phyloP scores from a whole-genome alignment of 345 rosid species.

The Rubroshorea leprosula region DNA sequence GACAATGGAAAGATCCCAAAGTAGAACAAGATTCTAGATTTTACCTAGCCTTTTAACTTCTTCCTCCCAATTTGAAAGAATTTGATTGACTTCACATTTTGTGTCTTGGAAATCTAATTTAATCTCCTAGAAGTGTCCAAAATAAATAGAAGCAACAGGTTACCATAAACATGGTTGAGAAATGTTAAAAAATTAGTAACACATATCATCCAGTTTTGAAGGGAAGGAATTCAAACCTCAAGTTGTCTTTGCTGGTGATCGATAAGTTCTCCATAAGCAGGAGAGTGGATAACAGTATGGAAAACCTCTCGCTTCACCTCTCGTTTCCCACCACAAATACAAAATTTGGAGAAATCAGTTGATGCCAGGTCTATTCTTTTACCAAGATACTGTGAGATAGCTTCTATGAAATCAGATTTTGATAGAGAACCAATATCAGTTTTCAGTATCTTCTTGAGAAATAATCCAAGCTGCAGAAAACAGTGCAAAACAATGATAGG shows the following conservation, averaged over 20 bases:
- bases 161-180: neutral
- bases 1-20: neutral
- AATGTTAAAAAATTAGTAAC: constrained; percentile 4
- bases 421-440: constrained; percentile 56
- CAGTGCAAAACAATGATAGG: neutral
- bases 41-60: constrained; percentile 64
- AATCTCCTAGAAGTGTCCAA: constrained; percentile 43
- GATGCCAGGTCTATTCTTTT: constrained; percentile 54
- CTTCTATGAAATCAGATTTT: constrained; percentile 60
- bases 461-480: constrained; percentile 46
- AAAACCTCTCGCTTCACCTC: constrained; percentile 26
- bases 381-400: constrained; percentile 62
- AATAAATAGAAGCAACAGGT: neutral
- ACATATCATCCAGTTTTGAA: neutral
- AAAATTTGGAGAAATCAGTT: constrained; percentile 69
- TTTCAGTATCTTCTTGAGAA: constrained; percentile 68
- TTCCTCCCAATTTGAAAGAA: constrained; percentile 61
- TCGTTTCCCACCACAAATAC: constrained; percentile 65
- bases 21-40: constrained; percentile 6
- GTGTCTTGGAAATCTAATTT: constrained; percentile 44
- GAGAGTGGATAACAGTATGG: constrained; percentile 22
- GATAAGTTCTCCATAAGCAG: constrained; percentile 33
- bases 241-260: constrained; percentile 58
- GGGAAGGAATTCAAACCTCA: constrained; percentile 37
- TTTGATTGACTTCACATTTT: constrained; percentile 49